Evolutionary conservation across 225 moss, liverwort and hornwort genomes (phyloP).

Genomic region (Takakia lepidozioides): DNA sequence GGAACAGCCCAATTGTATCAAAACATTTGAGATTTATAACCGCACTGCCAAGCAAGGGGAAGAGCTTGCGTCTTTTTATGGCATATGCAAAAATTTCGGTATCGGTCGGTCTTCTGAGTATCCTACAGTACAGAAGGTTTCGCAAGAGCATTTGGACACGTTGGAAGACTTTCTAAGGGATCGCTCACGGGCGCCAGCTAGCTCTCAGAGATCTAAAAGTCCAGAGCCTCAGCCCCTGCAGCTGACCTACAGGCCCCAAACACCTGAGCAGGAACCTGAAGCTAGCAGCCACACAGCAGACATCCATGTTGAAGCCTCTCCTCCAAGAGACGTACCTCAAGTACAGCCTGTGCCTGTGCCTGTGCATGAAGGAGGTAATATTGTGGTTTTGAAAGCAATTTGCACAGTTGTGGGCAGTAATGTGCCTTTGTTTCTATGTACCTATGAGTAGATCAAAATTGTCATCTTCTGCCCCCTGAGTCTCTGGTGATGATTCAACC

Average conservation of each 20-base stretch:
- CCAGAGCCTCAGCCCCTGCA: slow-evolving; percentile 6
- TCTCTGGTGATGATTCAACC: too few relatives aligned
- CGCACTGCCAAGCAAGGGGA: slow-evolving; percentile 39
- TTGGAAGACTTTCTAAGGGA: slow-evolving; percentile 7
- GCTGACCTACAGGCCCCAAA: slow-evolving; percentile 3
- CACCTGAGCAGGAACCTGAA: slow-evolving; percentile 4
- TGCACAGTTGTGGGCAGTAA: too few relatives aligned
- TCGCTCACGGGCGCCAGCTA: neutral
- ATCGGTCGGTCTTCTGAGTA: slow-evolving; percentile 56
- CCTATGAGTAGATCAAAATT: too few relatives aligned
- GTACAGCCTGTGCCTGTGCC: slow-evolving; percentile 2
- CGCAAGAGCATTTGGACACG: slow-evolving; percentile 12
- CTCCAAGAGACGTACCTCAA: slow-evolving; percentile 3
- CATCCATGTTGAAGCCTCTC: slow-evolving; percentile 1
- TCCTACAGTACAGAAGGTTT: slow-evolving; percentile 25
- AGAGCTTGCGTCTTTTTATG: slow-evolving; percentile 32
- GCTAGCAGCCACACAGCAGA: neutral
- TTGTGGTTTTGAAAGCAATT: too few relatives aligned
- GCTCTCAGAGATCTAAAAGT: slow-evolving; percentile 1
- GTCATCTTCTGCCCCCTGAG: too few relatives aligned
- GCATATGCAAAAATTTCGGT: slow-evolving; percentile 44
- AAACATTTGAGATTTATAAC: slow-evolving; percentile 50
- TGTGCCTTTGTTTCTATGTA: too few relatives aligned
- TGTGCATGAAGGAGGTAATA: too few relatives aligned
- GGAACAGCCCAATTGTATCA: slow-evolving; percentile 35